These are phyloP conservation scores for Neurospora sp. DNA, from an alignment of 2,329 filamentous ascomycete species.

Conservation along the genomic window DNA sequence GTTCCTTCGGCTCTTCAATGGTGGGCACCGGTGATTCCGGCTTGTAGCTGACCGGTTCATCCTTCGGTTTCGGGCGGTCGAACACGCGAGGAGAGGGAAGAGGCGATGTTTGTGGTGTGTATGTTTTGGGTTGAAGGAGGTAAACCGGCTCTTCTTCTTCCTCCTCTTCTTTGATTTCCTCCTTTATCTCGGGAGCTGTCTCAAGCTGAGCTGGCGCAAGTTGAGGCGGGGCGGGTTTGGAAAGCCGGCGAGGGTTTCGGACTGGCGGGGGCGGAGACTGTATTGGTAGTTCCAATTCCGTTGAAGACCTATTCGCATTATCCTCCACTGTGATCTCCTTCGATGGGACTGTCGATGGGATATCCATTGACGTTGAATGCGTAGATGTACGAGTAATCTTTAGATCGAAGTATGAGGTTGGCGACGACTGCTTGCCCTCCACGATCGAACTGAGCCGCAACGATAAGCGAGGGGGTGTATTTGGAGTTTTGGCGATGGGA, in stretches of 20 bases:
- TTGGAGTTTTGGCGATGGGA: slow-evolving; percentile 13
- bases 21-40: not conserved
- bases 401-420: slow-evolving; percentile 17
- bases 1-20: not conserved
- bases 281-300: not conserved
- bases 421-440: slow-evolving; percentile 8
- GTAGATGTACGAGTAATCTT: not conserved
- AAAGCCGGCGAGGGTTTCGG: slow-evolving; percentile 16
- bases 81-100: slow-evolving; percentile 35
- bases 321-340: not conserved
- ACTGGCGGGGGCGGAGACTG: slow-evolving; percentile 10
- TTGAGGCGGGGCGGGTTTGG: slow-evolving; percentile 10
- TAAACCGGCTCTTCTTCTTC: slow-evolving; percentile 34
- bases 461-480: slow-evolving; percentile 18
- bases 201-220: slow-evolving; percentile 9
- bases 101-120: slow-evolving; percentile 42
- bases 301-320: not conserved
- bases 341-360: not conserved
- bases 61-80: slow-evolving; percentile 4
- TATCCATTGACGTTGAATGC: not conserved
- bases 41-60: not conserved
- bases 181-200: slow-evolving; percentile 2
- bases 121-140: slow-evolving; percentile 47
- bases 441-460: slow-evolving; percentile 17
- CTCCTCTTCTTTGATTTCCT: slow-evolving; percentile 7